These are phyloP conservation scores for Narthecium ossifragum DNA, from an alignment of 106 monocot genomes.

Conservation along the genomic window DNA sequence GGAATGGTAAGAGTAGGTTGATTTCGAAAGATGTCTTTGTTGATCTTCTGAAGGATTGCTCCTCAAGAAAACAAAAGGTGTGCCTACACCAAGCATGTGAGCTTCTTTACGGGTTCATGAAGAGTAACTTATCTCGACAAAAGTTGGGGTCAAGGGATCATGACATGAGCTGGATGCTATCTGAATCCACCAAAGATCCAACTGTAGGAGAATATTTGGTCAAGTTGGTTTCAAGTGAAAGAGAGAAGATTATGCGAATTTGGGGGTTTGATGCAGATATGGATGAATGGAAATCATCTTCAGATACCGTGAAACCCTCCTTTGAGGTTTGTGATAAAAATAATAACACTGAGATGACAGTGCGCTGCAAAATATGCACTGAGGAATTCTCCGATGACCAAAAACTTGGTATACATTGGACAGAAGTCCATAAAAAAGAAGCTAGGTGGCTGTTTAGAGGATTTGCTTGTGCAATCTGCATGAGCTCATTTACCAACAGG, in stretches of 20 bases:
- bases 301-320: slow-evolving; percentile 11
- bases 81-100: slow-evolving; percentile 80
- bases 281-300: slow-evolving; percentile 8
- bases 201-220: slow-evolving; percentile 69
- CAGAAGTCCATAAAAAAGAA: slow-evolving; percentile 84
- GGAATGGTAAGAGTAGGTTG: slow-evolving; percentile 54
- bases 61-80: slow-evolving; percentile 54
- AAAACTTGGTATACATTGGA: slow-evolving; percentile 64
- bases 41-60: slow-evolving; percentile 47
- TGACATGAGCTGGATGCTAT: slow-evolving; percentile 41
- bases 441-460: slow-evolving; percentile 78
- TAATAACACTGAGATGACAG: slow-evolving; percentile 3
- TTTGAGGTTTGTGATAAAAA: slow-evolving; percentile 11
- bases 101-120: slow-evolving; percentile 81
- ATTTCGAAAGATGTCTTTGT: slow-evolving; percentile 84
- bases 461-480: slow-evolving; percentile 80
- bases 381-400: slow-evolving; percentile 53
- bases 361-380: slow-evolving; percentile 76
- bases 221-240: slow-evolving; percentile 75
- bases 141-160: slow-evolving; percentile 34
- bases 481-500: slow-evolving; percentile 68
- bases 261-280: slow-evolving; percentile 48
- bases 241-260: slow-evolving; percentile 54
- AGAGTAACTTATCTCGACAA: slow-evolving; percentile 49
- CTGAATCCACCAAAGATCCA: slow-evolving; percentile 61